Conservation (phyloP, 2,329 filamentous ascomycete genomes). For the Beauveria sp. region DNA sequence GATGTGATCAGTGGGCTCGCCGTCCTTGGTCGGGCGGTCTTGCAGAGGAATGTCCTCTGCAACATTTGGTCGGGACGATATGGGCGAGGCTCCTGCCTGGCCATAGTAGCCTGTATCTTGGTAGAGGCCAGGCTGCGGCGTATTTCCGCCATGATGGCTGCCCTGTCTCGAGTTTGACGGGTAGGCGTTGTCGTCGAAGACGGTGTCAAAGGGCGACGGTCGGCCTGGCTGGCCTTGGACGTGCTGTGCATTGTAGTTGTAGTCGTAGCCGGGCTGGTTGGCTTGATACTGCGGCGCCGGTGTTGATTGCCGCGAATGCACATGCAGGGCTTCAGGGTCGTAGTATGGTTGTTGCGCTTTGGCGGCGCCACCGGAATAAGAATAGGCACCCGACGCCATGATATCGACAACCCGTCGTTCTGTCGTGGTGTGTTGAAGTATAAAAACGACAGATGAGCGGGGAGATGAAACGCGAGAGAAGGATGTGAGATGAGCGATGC, state of each 20-base stretch:
- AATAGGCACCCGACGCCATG: slow-evolving; percentile 63
- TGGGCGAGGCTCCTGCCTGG: slow-evolving; percentile 27
- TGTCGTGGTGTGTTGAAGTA: neutral
- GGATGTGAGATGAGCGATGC: neutral
- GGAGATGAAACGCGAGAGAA: neutral
- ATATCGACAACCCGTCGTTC: slow-evolving; percentile 15
- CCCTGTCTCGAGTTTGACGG: slow-evolving; percentile 39
- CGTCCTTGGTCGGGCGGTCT: slow-evolving; percentile 37
- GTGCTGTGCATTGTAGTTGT: slow-evolving; percentile 5
- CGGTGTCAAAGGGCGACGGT: slow-evolving; percentile 53
- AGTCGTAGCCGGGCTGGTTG: slow-evolving; percentile 5
- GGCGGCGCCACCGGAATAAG: slow-evolving; percentile 22
- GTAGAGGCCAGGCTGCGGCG: slow-evolving; percentile 29
- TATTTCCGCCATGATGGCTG: slow-evolving; percentile 30
- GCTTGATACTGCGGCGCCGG: slow-evolving; percentile 31
- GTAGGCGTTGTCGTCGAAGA: slow-evolving; percentile 62
- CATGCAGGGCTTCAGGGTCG: slow-evolving; percentile 26
- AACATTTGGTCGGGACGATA: slow-evolving; percentile 26
- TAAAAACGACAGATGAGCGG: neutral
- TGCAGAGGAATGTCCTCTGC: slow-evolving; percentile 52
- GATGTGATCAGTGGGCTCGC: slow-evolving; percentile 47
- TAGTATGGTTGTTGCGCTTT: slow-evolving; percentile 32
- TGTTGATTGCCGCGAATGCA: slow-evolving; percentile 33
- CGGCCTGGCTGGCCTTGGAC: slow-evolving; percentile 12
- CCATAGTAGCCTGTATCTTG: slow-evolving; percentile 54